Evolutionary conservation across 2,329 filamentous ascomycete genomes (phyloP), one percentile per base, ranked within the genome.

Genomic region (Kalaharituber pfeilii): DNA sequence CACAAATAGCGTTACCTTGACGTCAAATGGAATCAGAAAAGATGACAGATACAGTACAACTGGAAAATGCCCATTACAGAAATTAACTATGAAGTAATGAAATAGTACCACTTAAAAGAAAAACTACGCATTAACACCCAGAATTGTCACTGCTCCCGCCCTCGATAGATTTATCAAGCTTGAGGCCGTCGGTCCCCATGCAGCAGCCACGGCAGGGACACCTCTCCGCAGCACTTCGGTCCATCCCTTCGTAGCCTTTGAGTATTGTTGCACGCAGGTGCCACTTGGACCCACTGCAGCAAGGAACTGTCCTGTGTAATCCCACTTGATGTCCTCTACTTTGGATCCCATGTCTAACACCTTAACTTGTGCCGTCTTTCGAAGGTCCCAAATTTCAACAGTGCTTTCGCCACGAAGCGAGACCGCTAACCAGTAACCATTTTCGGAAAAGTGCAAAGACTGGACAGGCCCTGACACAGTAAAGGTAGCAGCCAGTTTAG

Each of bases 241-340:
- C 91, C 91, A 98, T 55, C 77, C 75, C 76, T 94, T 98, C 58
- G 79, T 76, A 52, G 80, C 73, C 75, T 96, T 98, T 59, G 78
- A 76, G 69, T 93, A 98, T 65, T 94, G 84, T 68, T 91, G 86
- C 39, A 98, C 85, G 4, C 84, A 85, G 49, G 95, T 72, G 26
- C 87, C 87, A 45, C 82, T 80, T 3, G 82, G 75, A 5, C 89
- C 89, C 3, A 79, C 84, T 11, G 84, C 83, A 25, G 88, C 84
- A 52, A 98, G 74, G 71, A 84, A 98, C 69, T 95, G 89, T 44
- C 88, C 89, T 5, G 85, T 91, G 72, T 94, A 95, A 66, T 98
- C 91, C 88, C 88, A 98, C 50, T 76, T 75, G 59, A 95, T 74
- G 39, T 77, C 79, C 57, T 84, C 77, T 49, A 94, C 79, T n/a